Evolutionary conservation across 2,329 filamentous ascomycete species (phyloP), one percentile per base, ranked within the genome.

Genomic region (Xylariaceae sp.): DNA sequence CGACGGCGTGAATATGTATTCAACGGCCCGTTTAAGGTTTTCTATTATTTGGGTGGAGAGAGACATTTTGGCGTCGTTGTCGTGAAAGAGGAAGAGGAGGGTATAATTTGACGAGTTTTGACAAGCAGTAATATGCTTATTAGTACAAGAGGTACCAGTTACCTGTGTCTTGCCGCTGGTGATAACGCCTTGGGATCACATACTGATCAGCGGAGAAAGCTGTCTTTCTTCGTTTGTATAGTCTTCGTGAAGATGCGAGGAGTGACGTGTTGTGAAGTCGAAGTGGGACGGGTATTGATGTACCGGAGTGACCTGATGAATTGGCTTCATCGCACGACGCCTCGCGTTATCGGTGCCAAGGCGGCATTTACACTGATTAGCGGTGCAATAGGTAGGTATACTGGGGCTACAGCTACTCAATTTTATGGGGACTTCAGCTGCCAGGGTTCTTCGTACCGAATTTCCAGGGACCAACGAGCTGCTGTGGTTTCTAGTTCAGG

Each of bases 1-100:
- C 13, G 84, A 85, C n/a, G 85, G 85, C 53, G 77, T 82, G 67
- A 88, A 73, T 52, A 84, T 72, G 55, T 75, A 74, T 71, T 83
- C 79, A 64, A 83, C 62, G 64, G 77, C 63, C 44, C 71, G 60
- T 52, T 70, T 67, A 50, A 77, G 67, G 58, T 65, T 64, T 42
- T 70, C 67, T 72, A 79, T 44, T 32, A 42, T 46, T 11, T 40
- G 45, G 42, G 44, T n/a, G 24, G 33, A 40, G 49, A 58, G 53
- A 24, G 50, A 39, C 53, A 53, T 53, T 9, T 30, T 58, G 9
- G 36, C 33, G 44, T 50, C 36, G 43, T 8, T 6, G 21, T 30
- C 27, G 49, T 9, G 15, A 27, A 23, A 15, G 42, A 20, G 20
- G 27, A 24, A n/a, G n/a, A n/a, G n/a, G n/a, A n/a, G n/a, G n/a